Conservation (phyloP, 2,329 filamentous ascomycete genomes). For the Hysterium pulicare region DNA sequence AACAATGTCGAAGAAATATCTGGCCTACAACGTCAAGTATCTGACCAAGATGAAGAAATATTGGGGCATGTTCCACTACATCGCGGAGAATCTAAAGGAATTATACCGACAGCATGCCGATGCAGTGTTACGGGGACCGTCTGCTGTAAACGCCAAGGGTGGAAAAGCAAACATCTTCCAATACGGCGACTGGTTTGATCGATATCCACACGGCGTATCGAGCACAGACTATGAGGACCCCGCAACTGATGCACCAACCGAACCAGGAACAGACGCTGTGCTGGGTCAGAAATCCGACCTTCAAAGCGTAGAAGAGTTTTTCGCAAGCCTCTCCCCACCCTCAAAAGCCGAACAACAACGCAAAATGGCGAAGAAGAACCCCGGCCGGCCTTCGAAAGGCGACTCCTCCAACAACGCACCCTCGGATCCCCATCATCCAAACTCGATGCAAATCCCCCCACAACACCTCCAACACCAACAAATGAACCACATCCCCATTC, state of each 20-base stretch:
- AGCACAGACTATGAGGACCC: constrained; percentile 80
- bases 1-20: constrained; percentile 73
- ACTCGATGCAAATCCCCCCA: constrained; percentile 21
- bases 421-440: constrained; percentile 15
- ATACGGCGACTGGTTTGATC: constrained; percentile 96
- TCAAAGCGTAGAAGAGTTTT: constrained; percentile 94
- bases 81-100: constrained; percentile 87
- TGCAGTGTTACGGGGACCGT: constrained; percentile 66
- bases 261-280: constrained; percentile 81
- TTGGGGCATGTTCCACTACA: constrained; percentile 98
- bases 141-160: constrained; percentile 26
- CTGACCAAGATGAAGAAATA: constrained; percentile 93
- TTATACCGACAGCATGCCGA: constrained; percentile 84
- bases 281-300: constrained; percentile 84
- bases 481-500: constrained; percentile 25
- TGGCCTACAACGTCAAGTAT: constrained; percentile 85
- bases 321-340: constrained; percentile 71
- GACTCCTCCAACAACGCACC: constrained; percentile 26
- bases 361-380: constrained; percentile 49
- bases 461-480: constrained; percentile 25
- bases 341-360: constrained; percentile 46
- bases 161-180: constrained; percentile 67
- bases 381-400: constrained; percentile 29
- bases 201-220: constrained; percentile 88
- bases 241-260: constrained; percentile 62